Base-by-base conservation (phyloP, 495 filamentous ascomycete genomes). In the Annulohypoxylon moriforme region DNA sequence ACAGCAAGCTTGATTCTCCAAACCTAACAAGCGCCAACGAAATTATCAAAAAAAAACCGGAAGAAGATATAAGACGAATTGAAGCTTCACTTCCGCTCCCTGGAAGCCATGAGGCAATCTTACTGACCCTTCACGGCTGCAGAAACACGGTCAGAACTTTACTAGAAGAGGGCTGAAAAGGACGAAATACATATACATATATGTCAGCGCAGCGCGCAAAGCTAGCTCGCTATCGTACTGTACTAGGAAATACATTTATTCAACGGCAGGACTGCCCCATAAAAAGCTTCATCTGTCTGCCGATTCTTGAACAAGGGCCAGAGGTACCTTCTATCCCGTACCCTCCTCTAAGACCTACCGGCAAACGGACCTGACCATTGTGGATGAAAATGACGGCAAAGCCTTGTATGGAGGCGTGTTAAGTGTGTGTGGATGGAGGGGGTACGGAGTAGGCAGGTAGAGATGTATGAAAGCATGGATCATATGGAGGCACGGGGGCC, bases 361-460 rank as follows among this genome's bases (percentile, higher is more conserved):
- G 64, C 73, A 75, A 68, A 68, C 64, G 63, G 69, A 65, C 62
- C 73, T 73, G 58, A 64, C 70, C 70, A 72, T 71, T 69, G 70
- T 73, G 70, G 75, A 69, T 71, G 69, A 71, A 69, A 40, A 75
- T 73, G 75, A 77, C 72, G 74, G 70, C 74, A 78, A 73, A 69
- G 65, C 59, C 69, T 61, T 72, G 57, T 68, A 33, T 69, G 36
- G 42, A 65, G 60, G 71, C 60, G 62, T 57, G 58, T 47, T 47
- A 61, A 60, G 68, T 63, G 69, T 60, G 63, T 52, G 50, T 53
- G 67, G 72, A 76, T 74, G 69, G 70, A 68, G 68, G 75, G 72
- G 55, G 55, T 58, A 69, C 75, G 64, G 75, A 75, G 76, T 77
- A 78, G 75, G 76, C 74, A 78, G 76, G 76, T 78, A 75, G 65